Base-by-base conservation (phyloP, 106 monocot genomes). In the Dendrobium officinale region DNA sequence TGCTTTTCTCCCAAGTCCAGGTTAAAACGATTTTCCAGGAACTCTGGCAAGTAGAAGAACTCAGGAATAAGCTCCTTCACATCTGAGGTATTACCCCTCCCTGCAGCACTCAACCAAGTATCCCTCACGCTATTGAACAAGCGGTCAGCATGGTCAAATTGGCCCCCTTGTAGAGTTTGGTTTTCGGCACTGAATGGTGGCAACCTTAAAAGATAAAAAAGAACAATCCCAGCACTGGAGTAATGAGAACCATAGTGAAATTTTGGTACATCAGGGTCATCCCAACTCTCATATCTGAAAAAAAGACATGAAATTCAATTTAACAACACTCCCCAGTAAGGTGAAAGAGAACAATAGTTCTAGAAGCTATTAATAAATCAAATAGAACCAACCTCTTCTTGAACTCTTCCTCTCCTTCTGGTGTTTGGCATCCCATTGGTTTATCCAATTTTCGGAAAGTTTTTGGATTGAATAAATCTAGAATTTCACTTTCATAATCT, bases 171-270 rank as follows among this genome's bases (percentile, higher is more conserved):
- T 37, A 99, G 79, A 83, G 90, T 99, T 64, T 99, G 92, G 56
- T 99, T 99, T 84, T 95, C 95, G 73, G 81, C 55, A 80, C 99
- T 99, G 48, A 95, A 95, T 9, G 99, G 95, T 40, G 99, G 99
- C 70, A 99, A 42, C 42, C 99, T 87, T 61, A 99, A 74, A 73
- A 99, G 95, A 84, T 99, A 99, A 82, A 99, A 99, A 78, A 98
- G 89, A 55, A 98, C 98, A 81, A 95, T 98, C 45, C 98, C 98
- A 41, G 98, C 98, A 88, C 95, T 95, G 42, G 98, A 98, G 85
- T 98, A 98, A 77, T 98, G 98, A 33, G 98, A 98, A 70, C 98
- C 98, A 82, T 98, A 98, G 61, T 98, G 98, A 85, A 98, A 98
- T 66, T 98, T 98, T 9, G 98, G 98, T 73, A 98, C 95, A 68